Conservation (phyloP, 495 filamentous ascomycete species). For the Rostrohypoxylon terebratum region DNA sequence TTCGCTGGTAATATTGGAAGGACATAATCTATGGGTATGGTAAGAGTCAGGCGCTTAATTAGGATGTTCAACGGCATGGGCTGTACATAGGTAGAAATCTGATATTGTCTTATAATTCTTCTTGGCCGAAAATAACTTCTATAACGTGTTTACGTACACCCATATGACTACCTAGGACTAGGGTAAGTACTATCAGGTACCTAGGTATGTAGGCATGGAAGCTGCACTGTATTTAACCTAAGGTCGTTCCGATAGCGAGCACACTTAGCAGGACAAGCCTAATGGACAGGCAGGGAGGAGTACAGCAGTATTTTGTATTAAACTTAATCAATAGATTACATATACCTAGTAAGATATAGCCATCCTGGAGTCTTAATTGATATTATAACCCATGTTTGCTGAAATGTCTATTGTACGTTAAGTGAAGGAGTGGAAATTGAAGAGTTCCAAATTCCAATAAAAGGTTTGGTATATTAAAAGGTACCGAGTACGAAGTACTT, state of each 20-base stretch:
- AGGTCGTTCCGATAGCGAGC: too few relatives aligned
- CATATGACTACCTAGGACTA: too few relatives aligned
- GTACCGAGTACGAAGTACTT: background rate
- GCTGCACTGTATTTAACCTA: too few relatives aligned
- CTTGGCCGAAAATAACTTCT: background rate
- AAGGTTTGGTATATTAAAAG: background rate
- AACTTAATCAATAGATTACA: background rate
- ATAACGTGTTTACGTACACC: too few relatives aligned
- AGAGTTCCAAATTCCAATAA: too few relatives aligned
- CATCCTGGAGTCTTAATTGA: background rate
- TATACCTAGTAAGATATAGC: background rate
- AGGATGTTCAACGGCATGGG: background rate
- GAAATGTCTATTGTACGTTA: background rate
- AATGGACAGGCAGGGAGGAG: background rate
- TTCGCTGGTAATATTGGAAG: background rate
- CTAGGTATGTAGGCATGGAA: too few relatives aligned
- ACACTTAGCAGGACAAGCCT: too few relatives aligned
- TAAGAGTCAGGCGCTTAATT: background rate
- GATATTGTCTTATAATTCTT: background rate
- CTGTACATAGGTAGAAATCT: slow-evolving; percentile 1
- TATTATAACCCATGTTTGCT: background rate
- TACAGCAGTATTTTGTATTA: background rate
- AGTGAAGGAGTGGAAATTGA: background rate
- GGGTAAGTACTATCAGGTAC: too few relatives aligned
- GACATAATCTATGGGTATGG: background rate